A percentile compares a stretch with the other conserved stretches of the same genome.
phyloP scores from a whole-genome alignment of 1,284 basidiomycete species.

The Ganoderma sp. region DNA sequence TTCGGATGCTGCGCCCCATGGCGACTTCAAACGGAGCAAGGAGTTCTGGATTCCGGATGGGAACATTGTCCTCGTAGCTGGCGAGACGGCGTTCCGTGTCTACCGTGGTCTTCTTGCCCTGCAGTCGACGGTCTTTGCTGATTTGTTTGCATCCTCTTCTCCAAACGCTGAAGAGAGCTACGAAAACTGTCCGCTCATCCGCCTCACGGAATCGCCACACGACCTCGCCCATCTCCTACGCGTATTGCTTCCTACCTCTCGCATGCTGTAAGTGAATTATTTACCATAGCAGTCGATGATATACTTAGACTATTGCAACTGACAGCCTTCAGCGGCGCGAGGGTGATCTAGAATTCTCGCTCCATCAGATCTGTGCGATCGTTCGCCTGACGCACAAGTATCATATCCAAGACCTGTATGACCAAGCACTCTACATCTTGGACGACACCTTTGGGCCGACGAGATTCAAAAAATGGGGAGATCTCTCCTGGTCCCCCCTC shows the following conservation, averaged over 20 bases:
- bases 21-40: neutral
- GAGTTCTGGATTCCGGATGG: slow-evolving; percentile 76
- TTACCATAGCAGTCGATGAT: neutral
- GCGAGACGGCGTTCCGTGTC: slow-evolving; percentile 65
- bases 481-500: neutral
- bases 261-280: neutral
- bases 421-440: neutral
- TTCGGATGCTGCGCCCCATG: neutral
- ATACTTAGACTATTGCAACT: neutral
- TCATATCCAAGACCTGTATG: neutral
- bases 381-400: slow-evolving; percentile 21
- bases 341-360: neutral
- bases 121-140: slow-evolving; percentile 72
- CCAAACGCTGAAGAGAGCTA: slow-evolving; percentile 16
- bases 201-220: slow-evolving; percentile 11
- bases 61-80: slow-evolving; percentile 65
- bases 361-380: slow-evolving; percentile 12
- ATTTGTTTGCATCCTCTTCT: slow-evolving; percentile 28
- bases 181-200: slow-evolving; percentile 14
- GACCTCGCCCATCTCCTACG: slow-evolving; percentile 17
- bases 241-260: slow-evolving; percentile 4
- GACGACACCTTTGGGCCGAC: neutral
- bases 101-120: slow-evolving; percentile 72
- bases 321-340: neutral
- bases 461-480: neutral